A percentile compares a stretch with the other conserved stretches of the same genome.
Evolutionary conservation across 1,284 basidiomycete species (phyloP).

Genomic region (Microbotryum intermedium): DNA sequence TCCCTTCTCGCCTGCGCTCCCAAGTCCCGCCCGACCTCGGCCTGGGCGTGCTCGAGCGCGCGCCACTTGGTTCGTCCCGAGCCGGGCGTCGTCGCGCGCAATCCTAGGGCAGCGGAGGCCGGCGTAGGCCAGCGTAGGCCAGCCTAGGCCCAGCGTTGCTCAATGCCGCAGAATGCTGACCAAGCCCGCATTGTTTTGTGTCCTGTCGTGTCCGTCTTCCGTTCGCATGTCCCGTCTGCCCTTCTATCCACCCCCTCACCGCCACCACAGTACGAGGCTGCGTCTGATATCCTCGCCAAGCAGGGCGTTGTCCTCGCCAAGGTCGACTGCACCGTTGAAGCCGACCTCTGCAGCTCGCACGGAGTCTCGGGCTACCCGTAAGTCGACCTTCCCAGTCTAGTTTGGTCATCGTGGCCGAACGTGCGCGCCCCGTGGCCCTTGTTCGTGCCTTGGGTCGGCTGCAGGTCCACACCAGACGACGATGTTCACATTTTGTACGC

Average conservation of each 20-base stretch:
- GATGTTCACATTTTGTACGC: background rate
- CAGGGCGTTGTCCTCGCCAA: slow-evolving; percentile 87
- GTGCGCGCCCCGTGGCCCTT: background rate
- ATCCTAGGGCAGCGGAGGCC: no score
- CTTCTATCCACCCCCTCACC: slow-evolving; percentile 49
- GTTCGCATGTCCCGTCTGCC: no score
- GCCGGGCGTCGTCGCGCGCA: no score
- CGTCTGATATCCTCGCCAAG: slow-evolving; percentile 83
- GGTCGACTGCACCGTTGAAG: slow-evolving; percentile 54
- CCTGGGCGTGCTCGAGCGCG: background rate
- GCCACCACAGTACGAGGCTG: slow-evolving; percentile 78
- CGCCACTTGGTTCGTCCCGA: no score
- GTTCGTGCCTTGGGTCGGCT: background rate
- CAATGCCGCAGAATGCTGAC: no score
- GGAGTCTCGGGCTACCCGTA: slow-evolving; percentile 88
- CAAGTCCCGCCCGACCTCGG: no score
- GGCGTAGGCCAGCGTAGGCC: no score
- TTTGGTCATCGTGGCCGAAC: no score
- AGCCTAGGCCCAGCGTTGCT: background rate
- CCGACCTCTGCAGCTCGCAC: slow-evolving; percentile 73
- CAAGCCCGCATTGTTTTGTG: background rate
- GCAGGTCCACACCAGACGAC: background rate
- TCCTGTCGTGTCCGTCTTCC: background rate
- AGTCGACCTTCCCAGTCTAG: slow-evolving; percentile 37
- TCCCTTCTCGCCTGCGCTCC: slow-evolving; percentile 31